phyloP scores from a whole-genome alignment of 139 green algal genomes.

The Gonium pectorale region DNA sequence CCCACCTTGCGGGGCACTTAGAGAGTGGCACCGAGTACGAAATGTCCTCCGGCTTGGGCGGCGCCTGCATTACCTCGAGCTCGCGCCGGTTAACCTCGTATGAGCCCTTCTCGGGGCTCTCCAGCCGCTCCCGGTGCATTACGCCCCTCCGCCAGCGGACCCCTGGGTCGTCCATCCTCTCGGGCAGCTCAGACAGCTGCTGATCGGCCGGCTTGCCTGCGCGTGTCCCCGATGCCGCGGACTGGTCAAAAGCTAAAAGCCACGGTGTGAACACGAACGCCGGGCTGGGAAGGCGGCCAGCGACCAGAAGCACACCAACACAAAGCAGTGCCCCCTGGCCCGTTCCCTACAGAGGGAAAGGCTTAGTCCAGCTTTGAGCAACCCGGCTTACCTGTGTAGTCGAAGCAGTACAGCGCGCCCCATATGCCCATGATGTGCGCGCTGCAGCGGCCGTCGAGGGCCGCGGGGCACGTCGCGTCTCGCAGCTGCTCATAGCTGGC shows the following conservation, averaged over 20 bases:
- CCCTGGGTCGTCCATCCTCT: background rate
- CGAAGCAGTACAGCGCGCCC: conserved; percentile 17
- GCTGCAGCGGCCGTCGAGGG: background rate
- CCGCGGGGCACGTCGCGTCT: background rate
- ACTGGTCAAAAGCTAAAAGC: too few relatives aligned
- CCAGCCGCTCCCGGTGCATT: background rate
- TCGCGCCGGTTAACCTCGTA: background rate
- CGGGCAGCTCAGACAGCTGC: conserved; percentile 34
- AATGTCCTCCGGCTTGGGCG: background rate
- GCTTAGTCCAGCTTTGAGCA: too few relatives aligned
- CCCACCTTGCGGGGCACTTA: conserved; percentile 18
- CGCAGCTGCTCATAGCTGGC: conserved; percentile 19
- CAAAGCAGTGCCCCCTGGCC: too few relatives aligned
- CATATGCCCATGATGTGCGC: conserved; percentile 14
- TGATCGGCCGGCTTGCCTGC: background rate
- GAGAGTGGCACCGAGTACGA: background rate
- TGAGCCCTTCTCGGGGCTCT: too few relatives aligned
- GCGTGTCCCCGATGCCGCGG: too few relatives aligned
- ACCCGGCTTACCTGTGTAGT: background rate
- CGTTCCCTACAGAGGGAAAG: too few relatives aligned
- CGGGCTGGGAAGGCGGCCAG: too few relatives aligned
- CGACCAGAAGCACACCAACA: too few relatives aligned
- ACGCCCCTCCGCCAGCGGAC: background rate
- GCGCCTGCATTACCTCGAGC: background rate
- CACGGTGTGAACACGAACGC: too few relatives aligned